Conservation (phyloP, 2,329 filamentous ascomycete species). For the Moelleriella libera region DNA sequence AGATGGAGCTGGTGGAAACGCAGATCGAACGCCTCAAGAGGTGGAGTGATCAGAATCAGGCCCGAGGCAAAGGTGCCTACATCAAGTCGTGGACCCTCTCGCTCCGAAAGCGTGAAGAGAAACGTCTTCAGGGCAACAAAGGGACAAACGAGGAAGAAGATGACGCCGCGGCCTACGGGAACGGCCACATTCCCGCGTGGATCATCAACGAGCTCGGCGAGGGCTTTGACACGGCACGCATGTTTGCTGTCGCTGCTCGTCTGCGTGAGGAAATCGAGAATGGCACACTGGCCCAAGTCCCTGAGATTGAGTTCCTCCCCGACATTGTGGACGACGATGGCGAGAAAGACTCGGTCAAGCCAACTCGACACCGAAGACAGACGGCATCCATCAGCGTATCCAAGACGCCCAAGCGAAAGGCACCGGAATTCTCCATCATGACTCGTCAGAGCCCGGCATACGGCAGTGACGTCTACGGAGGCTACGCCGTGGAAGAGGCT, state of each 20-base stretch:
- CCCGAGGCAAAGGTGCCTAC: constrained; percentile 13
- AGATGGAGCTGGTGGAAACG: constrained; percentile 48
- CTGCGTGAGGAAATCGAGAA: constrained; percentile 30
- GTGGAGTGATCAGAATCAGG: constrained; percentile 42
- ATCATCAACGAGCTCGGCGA: constrained; percentile 29
- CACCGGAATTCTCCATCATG: constrained; percentile 5
- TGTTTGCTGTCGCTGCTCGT: constrained; percentile 30
- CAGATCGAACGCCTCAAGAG: constrained; percentile 48
- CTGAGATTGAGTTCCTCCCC: constrained; percentile 45
- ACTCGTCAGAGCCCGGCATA: constrained; percentile 1
- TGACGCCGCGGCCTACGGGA: constrained; percentile 11
- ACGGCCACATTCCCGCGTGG: constrained; percentile 33
- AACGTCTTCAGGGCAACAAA: constrained; percentile 28
- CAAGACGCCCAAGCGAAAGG: constrained; percentile 12
- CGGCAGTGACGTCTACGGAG: constrained; percentile 1
- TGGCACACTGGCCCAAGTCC: constrained; percentile 29
- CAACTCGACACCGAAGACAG: constrained; percentile 9
- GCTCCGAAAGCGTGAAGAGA: constrained; percentile 50
- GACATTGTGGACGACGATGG: constrained; percentile 31
- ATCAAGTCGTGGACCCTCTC: constrained; percentile 42
- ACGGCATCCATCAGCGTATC: constrained; percentile 5
- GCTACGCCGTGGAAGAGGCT: constrained; percentile 4
- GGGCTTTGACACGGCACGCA: constrained; percentile 31
- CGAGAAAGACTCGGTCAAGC: constrained; percentile 10
- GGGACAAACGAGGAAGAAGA: constrained; percentile 16